Evolutionary conservation across 2,329 filamentous ascomycete species (phyloP), one percentile per base, ranked within the genome.

Genomic region (Fusarium sp.): DNA sequence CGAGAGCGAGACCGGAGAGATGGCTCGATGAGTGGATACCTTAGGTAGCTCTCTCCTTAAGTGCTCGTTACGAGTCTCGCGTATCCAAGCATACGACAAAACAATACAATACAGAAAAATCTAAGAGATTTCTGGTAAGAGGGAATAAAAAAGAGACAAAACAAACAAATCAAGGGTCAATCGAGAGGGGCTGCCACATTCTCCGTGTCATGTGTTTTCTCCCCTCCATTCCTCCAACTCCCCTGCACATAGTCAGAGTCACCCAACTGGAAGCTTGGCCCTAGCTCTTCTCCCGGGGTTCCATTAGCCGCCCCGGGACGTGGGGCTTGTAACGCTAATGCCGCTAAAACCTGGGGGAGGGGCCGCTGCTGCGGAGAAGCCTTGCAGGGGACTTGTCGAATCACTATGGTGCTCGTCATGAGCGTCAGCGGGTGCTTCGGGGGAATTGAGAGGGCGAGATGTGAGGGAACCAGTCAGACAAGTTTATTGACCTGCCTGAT

Each of bases 341-440:
- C 59, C 52, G 55, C 67, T 67, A 71, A 69, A 69, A 69, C 26
- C 68, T 68, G 68, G 68, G 68, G 68, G 67, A 63, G 68, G 68
- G 67, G 68, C 60, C 31, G 51, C 28, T 36, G 50, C 39, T 60
- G 55, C 51, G 55, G 65, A 65, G 65, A 46, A 56, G 14, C 11
- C 9, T 44, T 46, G n/a, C 54, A 68, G 65, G 65, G 61, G 50
- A 45, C 26, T 6, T 24, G 17, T 62, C 65, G 65, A 62, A 69
- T 69, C 61, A 52, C 49, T 5, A 56, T 39, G 26, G 7, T 49
- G 19, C 39, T 63, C 42, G 33, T 52, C 62, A 62, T 62, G 46
- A 44, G 36, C 47, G 19, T 42, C 54, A 45, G 53, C 56, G 68
- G 67, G 65, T 58, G 42, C 31, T 65, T 70, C 68, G 67, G 68